A percentile compares a stretch with the other conserved stretches of the same genome.
These are phyloP conservation scores for Aspergillus fructus DNA, from an alignment of 2,329 filamentous ascomycete genomes.

Conservation along the genomic window DNA sequence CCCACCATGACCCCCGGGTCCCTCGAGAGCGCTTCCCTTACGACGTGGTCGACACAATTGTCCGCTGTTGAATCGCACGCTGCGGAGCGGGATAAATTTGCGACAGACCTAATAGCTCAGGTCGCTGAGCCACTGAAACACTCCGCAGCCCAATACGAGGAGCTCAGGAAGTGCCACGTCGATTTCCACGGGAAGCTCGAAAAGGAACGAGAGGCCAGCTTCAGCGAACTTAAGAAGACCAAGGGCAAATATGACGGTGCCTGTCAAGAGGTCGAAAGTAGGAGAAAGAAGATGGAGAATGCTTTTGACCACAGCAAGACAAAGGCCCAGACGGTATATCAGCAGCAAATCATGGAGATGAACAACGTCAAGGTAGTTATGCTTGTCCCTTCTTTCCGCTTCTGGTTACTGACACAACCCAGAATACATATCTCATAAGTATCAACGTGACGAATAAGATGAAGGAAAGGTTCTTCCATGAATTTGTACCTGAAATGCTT, in stretches of 20 bases:
- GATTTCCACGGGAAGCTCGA: slow-evolving; percentile 88
- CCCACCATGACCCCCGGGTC: slow-evolving; percentile 92
- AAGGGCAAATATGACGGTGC: slow-evolving; percentile 91
- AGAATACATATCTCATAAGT: slow-evolving; percentile 92
- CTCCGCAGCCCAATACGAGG: slow-evolving; percentile 75
- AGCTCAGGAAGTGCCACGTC: slow-evolving; percentile 83
- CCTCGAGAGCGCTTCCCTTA: slow-evolving; percentile 92
- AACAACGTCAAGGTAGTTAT: slow-evolving; percentile 74
- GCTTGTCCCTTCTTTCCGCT: not conserved
- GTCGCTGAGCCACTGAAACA: slow-evolving; percentile 85
- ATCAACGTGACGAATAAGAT: slow-evolving; percentile 98
- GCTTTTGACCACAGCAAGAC: slow-evolving; percentile 82
- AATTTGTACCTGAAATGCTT: slow-evolving; percentile 90
- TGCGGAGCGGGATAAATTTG: slow-evolving; percentile 83
- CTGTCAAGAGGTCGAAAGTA: slow-evolving; percentile 92
- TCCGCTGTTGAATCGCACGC: slow-evolving; percentile 85
- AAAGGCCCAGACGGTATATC: slow-evolving; percentile 88
- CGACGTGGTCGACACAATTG: slow-evolving; percentile 93
- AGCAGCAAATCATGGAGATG: slow-evolving; percentile 92
- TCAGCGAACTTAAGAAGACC: slow-evolving; percentile 80
- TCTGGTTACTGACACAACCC: slow-evolving; percentile 24
- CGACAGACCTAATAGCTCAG: slow-evolving; percentile 71
- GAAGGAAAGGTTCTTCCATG: slow-evolving; percentile 96
- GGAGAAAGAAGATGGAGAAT: slow-evolving; percentile 90
- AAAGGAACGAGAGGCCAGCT: slow-evolving; percentile 81